Conservation (phyloP, 257 asterid genomes). For the Misopates orontium region DNA sequence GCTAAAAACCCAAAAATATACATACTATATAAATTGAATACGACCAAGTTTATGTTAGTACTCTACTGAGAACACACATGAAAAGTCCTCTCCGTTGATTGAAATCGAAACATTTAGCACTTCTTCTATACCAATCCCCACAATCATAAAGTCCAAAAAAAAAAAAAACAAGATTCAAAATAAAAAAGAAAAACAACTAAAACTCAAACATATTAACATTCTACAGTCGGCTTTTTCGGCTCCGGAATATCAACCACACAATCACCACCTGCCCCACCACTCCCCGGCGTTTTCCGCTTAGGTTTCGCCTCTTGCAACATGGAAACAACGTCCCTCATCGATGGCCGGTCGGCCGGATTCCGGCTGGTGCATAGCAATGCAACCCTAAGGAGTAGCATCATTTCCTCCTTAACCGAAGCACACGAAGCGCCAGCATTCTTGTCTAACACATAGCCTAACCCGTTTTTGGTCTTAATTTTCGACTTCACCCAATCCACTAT, state of each 20-base stretch:
- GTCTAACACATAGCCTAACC: conserved; percentile 54
- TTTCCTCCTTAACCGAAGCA: conserved; percentile 72
- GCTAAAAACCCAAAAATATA: too few species aligned
- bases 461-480: conserved; percentile 50
- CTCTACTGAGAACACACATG: conserved; percentile 2
- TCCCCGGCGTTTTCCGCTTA: conserved; percentile 51
- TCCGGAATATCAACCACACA: conserved; percentile 28
- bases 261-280: conserved; percentile 24
- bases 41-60: background rate
- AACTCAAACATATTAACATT: conserved; percentile 44
- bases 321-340: conserved; percentile 89
- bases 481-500: conserved; percentile 80
- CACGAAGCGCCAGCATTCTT: conserved; percentile 71
- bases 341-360: conserved; percentile 85
- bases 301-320: conserved; percentile 87
- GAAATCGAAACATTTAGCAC: conserved; percentile 23
- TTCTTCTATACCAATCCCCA: conserved; percentile 64
- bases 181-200: background rate
- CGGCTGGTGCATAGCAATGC: conserved; percentile 85
- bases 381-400: conserved; percentile 72
- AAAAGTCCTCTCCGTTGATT: conserved; percentile 8
- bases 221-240: conserved; percentile 40
- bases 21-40: too few species aligned
- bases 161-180: background rate
- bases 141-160: conserved; percentile 26